Evolutionary conservation across 2,329 filamentous ascomycete genomes (phyloP).

Genomic region (Arthrobotrys megalospora): DNA sequence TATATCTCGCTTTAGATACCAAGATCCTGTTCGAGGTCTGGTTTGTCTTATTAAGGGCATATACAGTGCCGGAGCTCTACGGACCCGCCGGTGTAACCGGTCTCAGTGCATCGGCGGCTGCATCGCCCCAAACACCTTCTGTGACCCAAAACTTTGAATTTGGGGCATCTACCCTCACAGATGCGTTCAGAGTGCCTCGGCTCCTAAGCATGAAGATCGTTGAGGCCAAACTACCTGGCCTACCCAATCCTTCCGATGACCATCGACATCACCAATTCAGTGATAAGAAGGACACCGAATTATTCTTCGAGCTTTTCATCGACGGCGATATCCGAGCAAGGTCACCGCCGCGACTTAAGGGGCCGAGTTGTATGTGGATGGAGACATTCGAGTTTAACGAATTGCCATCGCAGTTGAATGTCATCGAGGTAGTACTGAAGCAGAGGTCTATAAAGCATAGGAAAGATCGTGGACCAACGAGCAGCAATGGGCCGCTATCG

Average conservation of each 20-base stretch:
- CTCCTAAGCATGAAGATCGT: constrained; percentile 56
- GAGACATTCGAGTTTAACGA: constrained; percentile 85
- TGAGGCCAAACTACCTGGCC: constrained; percentile 73
- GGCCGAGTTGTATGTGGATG: constrained; percentile 83
- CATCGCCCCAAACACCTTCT: constrained; percentile 50
- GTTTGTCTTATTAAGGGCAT: constrained; percentile 92
- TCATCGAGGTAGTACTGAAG: constrained; percentile 80
- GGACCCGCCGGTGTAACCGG: constrained; percentile 68
- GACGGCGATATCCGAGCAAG: constrained; percentile 84
- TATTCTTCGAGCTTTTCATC: constrained; percentile 83
- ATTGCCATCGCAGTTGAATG: constrained; percentile 78
- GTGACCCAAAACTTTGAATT: constrained; percentile 68
- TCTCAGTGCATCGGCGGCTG: constrained; percentile 22
- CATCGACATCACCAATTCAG: constrained; percentile 66
- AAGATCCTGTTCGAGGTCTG: constrained; percentile 96
- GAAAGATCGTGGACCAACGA: constrained; percentile 65
- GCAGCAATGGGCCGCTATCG: constrained; percentile 60
- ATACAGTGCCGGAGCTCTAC: constrained; percentile 92
- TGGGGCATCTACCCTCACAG: constrained; percentile 68
- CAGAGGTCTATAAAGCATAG: constrained; percentile 70
- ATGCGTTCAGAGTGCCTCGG: constrained; percentile 57
- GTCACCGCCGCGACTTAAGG: constrained; percentile 79
- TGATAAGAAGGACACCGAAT: constrained; percentile 75
- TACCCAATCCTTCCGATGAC: constrained; percentile 62
- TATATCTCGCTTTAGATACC: constrained; percentile 85